Base-by-base conservation (phyloP, 2,329 filamentous ascomycete genomes). In the Aspergillus ruber region DNA sequence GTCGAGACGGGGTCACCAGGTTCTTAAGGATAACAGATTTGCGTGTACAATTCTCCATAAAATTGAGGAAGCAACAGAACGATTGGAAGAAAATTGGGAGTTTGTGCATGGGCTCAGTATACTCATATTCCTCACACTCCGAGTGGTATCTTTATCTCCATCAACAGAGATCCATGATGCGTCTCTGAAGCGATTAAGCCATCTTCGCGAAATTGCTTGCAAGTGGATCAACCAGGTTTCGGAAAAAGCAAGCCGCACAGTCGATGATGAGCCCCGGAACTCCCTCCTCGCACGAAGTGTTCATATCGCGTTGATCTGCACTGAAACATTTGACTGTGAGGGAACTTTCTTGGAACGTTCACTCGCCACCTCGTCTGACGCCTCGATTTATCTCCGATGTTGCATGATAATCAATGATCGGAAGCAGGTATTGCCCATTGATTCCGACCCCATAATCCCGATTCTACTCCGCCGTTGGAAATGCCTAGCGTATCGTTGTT, bases 21-120 rank as follows among this genome's bases (percentile, higher is more conserved):
- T 63, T 29, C 49, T 68, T 12, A 41, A 49, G 6, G 53, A 65
- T 3, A 13, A 45, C 1, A 38, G 20, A 1, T 68, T 67, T 49
- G 49, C 62, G 1, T 3, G 15, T 0, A 17, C 46, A 3, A 54
- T 79, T 1, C 42, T 77, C 0, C 10, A 17, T 0, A 56, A 57
- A 3, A 48, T 80, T 1, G 8, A 56, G 0, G 50, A 61, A 0
- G 61, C 64, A 0, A 47, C 71, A 1, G 44, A 45, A 0, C 64
- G 64, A 0, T 66, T 78, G 7, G 60, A 73, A 48, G 64, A 68
- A n/a, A 81, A 79, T 45, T 81, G 78, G 78, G 67, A 79, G 48
- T 73, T 72, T 1, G 68, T 65, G 12, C 51, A 65, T 27, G 69
- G 72, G 0, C 53, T 77, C 3, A 59, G 67, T 4, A 61, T 56